Evolutionary conservation across 371 early-diverging fungal genomes (phyloP), one percentile per base, ranked within the genome.

Genomic region (Parasitella parasitica): DNA sequence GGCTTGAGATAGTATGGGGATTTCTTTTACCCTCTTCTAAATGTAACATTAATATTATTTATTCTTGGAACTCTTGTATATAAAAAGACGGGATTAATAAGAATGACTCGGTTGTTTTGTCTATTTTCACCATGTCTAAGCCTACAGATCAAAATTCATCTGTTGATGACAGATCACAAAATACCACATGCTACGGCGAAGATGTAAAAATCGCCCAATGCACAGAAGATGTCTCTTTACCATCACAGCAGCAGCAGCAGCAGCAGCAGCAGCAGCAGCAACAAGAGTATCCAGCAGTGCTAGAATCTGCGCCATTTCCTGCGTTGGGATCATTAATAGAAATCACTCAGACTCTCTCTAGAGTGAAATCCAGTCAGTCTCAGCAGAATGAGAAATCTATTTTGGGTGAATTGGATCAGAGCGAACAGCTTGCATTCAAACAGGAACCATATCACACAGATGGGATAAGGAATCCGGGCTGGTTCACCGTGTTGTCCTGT

Each of bases 401-500:
- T 1, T 26, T n/a, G 37, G 54, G 49, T 7, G n/a, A 37, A 15
- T 24, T 49, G 11, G 50, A 30, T 36, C n/a, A 22, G 22, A 52
- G 18, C 8, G 37, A 59, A 30, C 15, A 38, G 34, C 12, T 59
- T 26, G 32, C 49, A 8, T 62, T 66, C 20, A 51, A 64, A 12
- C 70, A 69, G 26, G 58, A 56, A 15, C 57, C 64, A 3, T 71
- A 70, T 38, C 61, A 53, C 18, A 71, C 73, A 20, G 78, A 78
- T 39, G 78, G 78, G 2, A 30, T 65, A 24, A 57, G 65, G 9
- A 80, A 77, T 57, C 79, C 76, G 3, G 80, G 82, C 6, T 81
- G 78, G 76, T 60, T 80, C 3, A 73, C 71, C 15, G 74, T 89
- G 30, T 35, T 81, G 27, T 64, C 80, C 43, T 63, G 82, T 54